Evolutionary conservation across 768 basidiomycete species (phyloP).

Genomic region (Cytidiella melzeri): DNA sequence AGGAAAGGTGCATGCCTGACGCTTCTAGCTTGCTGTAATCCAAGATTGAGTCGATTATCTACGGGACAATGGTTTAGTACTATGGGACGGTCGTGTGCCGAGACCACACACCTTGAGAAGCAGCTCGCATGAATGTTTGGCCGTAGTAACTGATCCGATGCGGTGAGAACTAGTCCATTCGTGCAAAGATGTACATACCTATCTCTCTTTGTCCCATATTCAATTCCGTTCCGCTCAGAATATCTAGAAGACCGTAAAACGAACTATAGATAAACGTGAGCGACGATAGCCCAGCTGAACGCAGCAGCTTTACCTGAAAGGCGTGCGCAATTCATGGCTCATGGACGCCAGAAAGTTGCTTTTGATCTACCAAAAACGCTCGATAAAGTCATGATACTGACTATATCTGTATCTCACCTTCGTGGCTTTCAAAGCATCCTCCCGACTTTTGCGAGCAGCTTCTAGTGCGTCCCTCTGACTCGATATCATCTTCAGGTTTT

Average conservation of each 20-base stretch:
- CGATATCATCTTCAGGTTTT: constrained; percentile 76
- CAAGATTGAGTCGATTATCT: constrained; percentile 77
- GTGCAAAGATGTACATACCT: constrained; percentile 30
- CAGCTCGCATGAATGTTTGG: constrained; percentile 72
- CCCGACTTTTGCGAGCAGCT: constrained; percentile 60
- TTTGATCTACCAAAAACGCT: constrained; percentile 46
- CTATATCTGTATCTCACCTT: constrained; percentile 37
- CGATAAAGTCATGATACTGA: neutral
- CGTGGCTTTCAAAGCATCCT: constrained; percentile 69
- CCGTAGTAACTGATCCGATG: constrained; percentile 53
- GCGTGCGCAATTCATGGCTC: constrained; percentile 74
- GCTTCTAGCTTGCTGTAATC: constrained; percentile 80
- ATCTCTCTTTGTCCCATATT: constrained; percentile 67
- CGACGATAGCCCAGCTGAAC: neutral
- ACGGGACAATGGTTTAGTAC: constrained; percentile 3
- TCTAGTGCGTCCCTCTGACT: constrained; percentile 64
- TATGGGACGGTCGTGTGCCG: neutral
- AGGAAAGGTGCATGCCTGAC: constrained; percentile 37
- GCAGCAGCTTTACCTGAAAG: constrained; percentile 49
- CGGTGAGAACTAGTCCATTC: constrained; percentile 1
- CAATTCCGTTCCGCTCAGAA: constrained; percentile 66
- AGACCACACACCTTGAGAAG: constrained; percentile 49
- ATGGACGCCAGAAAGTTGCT: constrained; percentile 72
- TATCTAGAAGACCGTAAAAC: constrained; percentile 70
- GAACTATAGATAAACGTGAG: constrained; percentile 35